These are phyloP conservation scores for Dactylellina parvicollis DNA, from an alignment of 2,329 filamentous ascomycete species.

Conservation along the genomic window DNA sequence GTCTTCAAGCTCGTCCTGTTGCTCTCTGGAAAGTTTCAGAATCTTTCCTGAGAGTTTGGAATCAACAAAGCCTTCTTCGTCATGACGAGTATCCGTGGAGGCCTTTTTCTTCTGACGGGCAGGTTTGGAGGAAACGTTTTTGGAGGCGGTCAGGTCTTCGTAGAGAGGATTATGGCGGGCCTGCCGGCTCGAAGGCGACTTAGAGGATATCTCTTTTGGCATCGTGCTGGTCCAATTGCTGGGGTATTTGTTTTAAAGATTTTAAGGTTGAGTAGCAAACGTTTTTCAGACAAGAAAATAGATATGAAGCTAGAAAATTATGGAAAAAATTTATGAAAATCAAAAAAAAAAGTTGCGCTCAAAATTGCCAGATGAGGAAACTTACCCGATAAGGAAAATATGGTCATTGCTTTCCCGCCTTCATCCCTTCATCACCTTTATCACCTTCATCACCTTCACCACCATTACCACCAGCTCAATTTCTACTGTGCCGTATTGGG, in stretches of 20 bases:
- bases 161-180: constrained; percentile 90
- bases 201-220: constrained; percentile 41
- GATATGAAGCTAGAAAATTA: constrained; percentile 36
- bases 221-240: constrained; percentile 36
- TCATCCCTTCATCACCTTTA: constrained; percentile 18
- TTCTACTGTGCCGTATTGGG: too few relatives aligned
- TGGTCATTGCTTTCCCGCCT: constrained; percentile 26
- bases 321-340: neutral
- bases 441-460: too few relatives aligned
- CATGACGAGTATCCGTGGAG: constrained; percentile 66
- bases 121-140: constrained; percentile 74
- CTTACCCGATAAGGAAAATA: constrained; percentile 36
- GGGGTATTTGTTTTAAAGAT: too few relatives aligned
- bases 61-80: constrained; percentile 78
- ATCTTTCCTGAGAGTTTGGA: constrained; percentile 89
- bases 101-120: constrained; percentile 73
- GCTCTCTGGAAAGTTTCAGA: constrained; percentile 83
- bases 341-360: constrained; percentile 11
- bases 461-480: too few relatives aligned
- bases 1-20: constrained; percentile 55
- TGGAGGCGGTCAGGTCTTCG: constrained; percentile 76
- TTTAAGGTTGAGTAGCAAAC: too few relatives aligned
- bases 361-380: constrained; percentile 35
- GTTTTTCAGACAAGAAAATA: too few relatives aligned
- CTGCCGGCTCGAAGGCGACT: constrained; percentile 59